Evolutionary conservation across 2,329 filamentous ascomycete species (phyloP).

Genomic region (Fusarium sp.): DNA sequence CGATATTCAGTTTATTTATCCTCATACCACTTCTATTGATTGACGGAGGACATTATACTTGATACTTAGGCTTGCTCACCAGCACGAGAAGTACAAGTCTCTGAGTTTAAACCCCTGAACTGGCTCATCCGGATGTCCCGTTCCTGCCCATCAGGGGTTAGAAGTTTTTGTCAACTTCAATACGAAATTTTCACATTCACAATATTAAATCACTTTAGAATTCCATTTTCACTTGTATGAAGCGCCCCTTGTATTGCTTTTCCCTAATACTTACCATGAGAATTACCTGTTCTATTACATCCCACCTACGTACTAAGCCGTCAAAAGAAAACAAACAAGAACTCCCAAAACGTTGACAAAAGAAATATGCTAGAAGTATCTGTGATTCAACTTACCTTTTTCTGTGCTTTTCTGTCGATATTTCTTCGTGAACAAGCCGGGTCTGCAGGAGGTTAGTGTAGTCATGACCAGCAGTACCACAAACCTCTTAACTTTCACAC

Average conservation of each 20-base stretch:
- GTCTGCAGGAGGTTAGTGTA: no score
- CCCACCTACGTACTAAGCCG: not conserved
- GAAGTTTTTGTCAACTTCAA: rapidly evolving
- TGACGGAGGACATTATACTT: no score
- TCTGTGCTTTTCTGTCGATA: rapidly evolving
- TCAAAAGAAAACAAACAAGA: not conserved
- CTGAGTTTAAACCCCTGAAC: not conserved
- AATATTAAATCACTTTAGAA: rapidly evolving
- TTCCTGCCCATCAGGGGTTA: not conserved
- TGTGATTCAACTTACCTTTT: not conserved
- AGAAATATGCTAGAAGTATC: not conserved
- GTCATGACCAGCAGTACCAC: not conserved
- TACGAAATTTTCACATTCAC: rapidly evolving
- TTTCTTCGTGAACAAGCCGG: not conserved
- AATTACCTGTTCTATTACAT: not conserved
- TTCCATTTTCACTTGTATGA: rapidly evolving
- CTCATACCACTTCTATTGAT: no score
- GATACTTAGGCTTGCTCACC: not conserved
- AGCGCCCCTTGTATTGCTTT: not conserved
- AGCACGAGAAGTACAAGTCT: not conserved
- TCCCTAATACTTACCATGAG: not conserved
- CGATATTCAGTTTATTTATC: not conserved
- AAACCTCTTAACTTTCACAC: not conserved
- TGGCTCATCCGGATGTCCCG: not conserved
- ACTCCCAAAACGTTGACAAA: not conserved